Base-by-base conservation (phyloP, 2,329 filamentous ascomycete species). In the Pseudogymnoascus verrucosus region DNA sequence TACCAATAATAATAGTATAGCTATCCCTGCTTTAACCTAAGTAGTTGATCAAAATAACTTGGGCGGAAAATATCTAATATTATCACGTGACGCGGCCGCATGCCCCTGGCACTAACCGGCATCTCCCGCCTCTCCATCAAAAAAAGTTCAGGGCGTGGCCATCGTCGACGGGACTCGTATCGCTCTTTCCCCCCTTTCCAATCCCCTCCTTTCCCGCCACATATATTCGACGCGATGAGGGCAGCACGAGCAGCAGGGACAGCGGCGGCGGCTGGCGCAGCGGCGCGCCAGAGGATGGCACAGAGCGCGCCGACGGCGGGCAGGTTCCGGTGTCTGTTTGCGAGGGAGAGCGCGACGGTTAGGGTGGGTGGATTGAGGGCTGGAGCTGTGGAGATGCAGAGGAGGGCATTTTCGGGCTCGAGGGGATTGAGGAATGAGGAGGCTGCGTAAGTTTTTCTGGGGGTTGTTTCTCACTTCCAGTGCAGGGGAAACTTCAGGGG, bases 31-130 rank as follows among this genome's bases (percentile, higher is more conserved):
- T 12, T 19, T 11, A 19, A 19, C 12, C 7, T 7, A 8, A 31
- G 16, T 11, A 4, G 10, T 4, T 11, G 51, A 4, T 57, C 28
- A 57, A 19, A 26, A 34, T 2, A 26, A 57, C 21, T n/a, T 5
- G n/a, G 14, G 8, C 10, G 2, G 19, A 57, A 28, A 28, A 28
- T 5, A 28, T 1, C 14, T 8, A 3, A 4, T 21, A 59, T 54
- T 54, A 23, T 54, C 40, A 61, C 39, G 47, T 60, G 34, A 62
- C 19, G 21, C 8, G 21, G 39, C 40, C 61, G 23, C 51, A 60
- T 36, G 21, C 37, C 64, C 59, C 63, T 63, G 60, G 66, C 67
- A 65, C 61, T 68, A 69, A 34, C 51, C 47, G 51, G 51, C 51
- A 57, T 57, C 51, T 57, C 28, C 51, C 51, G 51, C 28, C 21